Percentiles rank a stretch among this genome's conserved stretches.
Evolutionary conservation across 208 protist genomes (phyloP).

Genomic region (Porcisia hertigi): DNA sequence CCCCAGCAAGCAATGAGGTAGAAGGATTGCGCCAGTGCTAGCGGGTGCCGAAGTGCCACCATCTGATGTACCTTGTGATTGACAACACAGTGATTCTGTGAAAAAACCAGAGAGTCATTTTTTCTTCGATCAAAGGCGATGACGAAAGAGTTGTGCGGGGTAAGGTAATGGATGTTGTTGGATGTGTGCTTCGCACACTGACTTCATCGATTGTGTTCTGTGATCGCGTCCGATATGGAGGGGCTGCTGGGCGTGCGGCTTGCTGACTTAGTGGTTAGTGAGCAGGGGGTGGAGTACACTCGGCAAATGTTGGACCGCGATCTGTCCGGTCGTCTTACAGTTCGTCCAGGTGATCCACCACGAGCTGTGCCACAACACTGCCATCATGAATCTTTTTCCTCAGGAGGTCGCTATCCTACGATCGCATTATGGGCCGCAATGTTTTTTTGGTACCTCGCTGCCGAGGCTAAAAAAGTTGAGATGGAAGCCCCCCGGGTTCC

Average conservation of each 20-base stretch:
- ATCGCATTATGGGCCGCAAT: slow-evolving; percentile 79
- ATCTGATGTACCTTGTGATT: slow-evolving; percentile 50
- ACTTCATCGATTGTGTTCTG: slow-evolving; percentile 46
- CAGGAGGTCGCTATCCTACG: slow-evolving; percentile 57
- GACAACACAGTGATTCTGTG: slow-evolving; percentile 76
- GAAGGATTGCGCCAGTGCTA: slow-evolving; percentile 65
- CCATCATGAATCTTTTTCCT: slow-evolving; percentile 74
- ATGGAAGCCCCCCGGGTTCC: slow-evolving; percentile 79
- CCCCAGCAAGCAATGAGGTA: slow-evolving; percentile 44
- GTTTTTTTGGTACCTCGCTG: slow-evolving; percentile 90
- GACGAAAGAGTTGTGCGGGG: slow-evolving; percentile 71
- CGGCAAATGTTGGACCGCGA: slow-evolving; percentile 69
- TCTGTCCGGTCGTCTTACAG: slow-evolving; percentile 74
- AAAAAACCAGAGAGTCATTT: slow-evolving; percentile 60
- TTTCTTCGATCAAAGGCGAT: slow-evolving; percentile 57
- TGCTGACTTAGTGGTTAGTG: slow-evolving; percentile 65
- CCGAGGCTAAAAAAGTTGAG: slow-evolving; percentile 72
- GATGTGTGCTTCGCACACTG: slow-evolving; percentile 67
- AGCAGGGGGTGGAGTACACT: slow-evolving; percentile 69
- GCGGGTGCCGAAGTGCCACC: slow-evolving; percentile 55
- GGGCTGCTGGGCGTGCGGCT: slow-evolving; percentile 79
- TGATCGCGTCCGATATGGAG: slow-evolving; percentile 69
- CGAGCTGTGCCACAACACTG: slow-evolving; percentile 82
- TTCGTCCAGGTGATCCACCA: slow-evolving; percentile 89
- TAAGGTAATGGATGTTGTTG: slow-evolving; percentile 69